Evolutionary conservation across 345 rosid species (phyloP).

Genomic region (Eucalyptus pumila): DNA sequence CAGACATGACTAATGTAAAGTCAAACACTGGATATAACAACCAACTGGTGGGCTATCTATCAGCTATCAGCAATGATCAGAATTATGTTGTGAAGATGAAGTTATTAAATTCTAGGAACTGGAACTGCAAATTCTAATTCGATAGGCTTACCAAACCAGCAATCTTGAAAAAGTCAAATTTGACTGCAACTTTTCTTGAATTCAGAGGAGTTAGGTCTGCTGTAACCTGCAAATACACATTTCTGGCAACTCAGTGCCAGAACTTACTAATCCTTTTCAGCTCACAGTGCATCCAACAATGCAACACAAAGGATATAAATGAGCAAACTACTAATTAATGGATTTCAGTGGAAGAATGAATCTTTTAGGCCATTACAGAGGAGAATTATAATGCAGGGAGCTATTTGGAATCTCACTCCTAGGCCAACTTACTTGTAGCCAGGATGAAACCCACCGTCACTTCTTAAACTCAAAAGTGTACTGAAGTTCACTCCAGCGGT

Average conservation of each 20-base stretch:
- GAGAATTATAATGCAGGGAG: neutral
- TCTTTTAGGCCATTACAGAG: neutral
- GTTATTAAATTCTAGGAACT: neutral
- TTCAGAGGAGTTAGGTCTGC: slow-evolving; percentile 77
- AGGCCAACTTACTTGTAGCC: neutral
- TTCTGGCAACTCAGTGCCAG: neutral
- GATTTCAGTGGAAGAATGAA: neutral
- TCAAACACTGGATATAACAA: neutral
- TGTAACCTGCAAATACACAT: slow-evolving; percentile 42
- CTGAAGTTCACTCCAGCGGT: neutral
- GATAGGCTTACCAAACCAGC: slow-evolving; percentile 50
- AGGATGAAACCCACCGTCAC: neutral
- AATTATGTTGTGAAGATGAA: neutral
- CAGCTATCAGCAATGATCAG: neutral
- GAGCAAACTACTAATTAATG: neutral
- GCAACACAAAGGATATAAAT: neutral
- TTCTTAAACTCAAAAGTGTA: neutral
- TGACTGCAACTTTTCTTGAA: slow-evolving; percentile 69
- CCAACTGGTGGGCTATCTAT: neutral
- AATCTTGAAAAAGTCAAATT: slow-evolving; percentile 69
- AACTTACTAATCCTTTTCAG: neutral
- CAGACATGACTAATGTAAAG: neutral
- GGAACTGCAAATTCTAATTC: neutral
- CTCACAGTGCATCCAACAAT: neutral
- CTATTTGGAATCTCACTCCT: neutral